phyloP scores from a whole-genome alignment of 2,329 filamentous ascomycete species.

The Colletotrichum incanum region DNA sequence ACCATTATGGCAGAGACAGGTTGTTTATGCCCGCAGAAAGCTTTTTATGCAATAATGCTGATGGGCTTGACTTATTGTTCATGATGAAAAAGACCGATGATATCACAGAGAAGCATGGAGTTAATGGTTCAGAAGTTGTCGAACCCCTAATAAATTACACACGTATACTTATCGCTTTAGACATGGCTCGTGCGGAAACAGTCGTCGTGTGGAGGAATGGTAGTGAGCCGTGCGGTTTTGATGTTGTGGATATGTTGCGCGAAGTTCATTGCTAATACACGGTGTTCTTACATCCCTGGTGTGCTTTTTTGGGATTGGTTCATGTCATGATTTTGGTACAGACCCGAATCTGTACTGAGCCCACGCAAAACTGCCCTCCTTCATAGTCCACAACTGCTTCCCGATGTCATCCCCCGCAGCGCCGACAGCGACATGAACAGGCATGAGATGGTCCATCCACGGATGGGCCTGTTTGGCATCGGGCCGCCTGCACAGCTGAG shows the following conservation, averaged over 20 bases:
- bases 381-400: conserved; percentile 61
- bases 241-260: conserved; percentile 6
- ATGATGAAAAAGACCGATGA: not conserved
- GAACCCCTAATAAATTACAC: conserved; percentile 27
- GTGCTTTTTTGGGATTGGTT: no score
- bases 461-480: conserved; percentile 66
- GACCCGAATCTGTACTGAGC: conserved; percentile 63
- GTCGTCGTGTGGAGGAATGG: not conserved
- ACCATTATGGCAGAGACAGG: not conserved
- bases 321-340: not conserved
- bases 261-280: conserved; percentile 10
- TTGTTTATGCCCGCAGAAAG: not conserved
- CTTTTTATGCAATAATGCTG: not conserved
- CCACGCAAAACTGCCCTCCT: conserved; percentile 63
- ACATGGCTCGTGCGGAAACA: not conserved
- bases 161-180: conserved; percentile 27
- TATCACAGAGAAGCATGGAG: not conserved
- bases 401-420: conserved; percentile 61
- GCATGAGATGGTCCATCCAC: conserved; percentile 67
- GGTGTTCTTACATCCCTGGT: not conserved
- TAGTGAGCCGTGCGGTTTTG: not conserved
- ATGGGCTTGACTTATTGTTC: not conserved
- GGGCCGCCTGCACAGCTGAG: conserved; percentile 56
- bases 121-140: not conserved
- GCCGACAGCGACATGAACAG: conserved; percentile 62